Evolutionary conservation across 768 basidiomycete genomes (phyloP).

Genomic region (Coprinopsis marcescibilis): DNA sequence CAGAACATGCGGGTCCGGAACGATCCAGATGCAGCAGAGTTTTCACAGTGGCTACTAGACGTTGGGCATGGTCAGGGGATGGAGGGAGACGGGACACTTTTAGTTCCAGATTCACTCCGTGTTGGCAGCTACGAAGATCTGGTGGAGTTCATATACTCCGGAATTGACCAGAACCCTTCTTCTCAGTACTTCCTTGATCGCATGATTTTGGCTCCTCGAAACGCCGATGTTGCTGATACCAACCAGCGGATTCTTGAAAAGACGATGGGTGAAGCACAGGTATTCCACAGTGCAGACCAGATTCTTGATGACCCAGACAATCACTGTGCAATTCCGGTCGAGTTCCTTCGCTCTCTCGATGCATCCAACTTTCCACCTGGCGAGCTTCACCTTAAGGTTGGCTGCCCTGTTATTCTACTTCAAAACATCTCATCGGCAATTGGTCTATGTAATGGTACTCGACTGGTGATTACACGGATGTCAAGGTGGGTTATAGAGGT

Average conservation of each 20-base stretch:
- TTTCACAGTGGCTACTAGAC: conserved; percentile 30
- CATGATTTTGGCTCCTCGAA: conserved; percentile 28
- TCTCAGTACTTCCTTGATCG: conserved; percentile 27
- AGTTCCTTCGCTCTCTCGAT: conserved; percentile 29
- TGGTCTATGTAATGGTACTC: conserved; percentile 27
- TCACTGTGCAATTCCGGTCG: conserved; percentile 17
- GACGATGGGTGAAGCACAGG: conserved; percentile 17
- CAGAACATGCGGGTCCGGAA: conserved; percentile 35
- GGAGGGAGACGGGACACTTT: background rate
- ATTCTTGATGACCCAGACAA: conserved; percentile 14
- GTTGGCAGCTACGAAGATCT: background rate
- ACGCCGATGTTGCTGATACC: conserved; percentile 27
- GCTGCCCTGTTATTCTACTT: conserved; percentile 29
- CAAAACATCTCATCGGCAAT: conserved; percentile 21
- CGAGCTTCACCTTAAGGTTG: conserved; percentile 23
- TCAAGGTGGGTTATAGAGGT: conserved; percentile 22
- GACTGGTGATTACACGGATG: conserved; percentile 18
- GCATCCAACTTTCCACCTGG: conserved; percentile 28
- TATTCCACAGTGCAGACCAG: conserved; percentile 22
- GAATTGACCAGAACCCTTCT: background rate
- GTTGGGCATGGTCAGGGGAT: conserved; percentile 19
- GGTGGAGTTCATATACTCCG: conserved; percentile 8
- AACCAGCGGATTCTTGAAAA: conserved; percentile 21
- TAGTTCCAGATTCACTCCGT: background rate
- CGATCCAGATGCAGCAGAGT: conserved; percentile 18